Evolutionary conservation across 2,329 filamentous ascomycete genomes (phyloP).

Genomic region (Botrytis fabae): DNA sequence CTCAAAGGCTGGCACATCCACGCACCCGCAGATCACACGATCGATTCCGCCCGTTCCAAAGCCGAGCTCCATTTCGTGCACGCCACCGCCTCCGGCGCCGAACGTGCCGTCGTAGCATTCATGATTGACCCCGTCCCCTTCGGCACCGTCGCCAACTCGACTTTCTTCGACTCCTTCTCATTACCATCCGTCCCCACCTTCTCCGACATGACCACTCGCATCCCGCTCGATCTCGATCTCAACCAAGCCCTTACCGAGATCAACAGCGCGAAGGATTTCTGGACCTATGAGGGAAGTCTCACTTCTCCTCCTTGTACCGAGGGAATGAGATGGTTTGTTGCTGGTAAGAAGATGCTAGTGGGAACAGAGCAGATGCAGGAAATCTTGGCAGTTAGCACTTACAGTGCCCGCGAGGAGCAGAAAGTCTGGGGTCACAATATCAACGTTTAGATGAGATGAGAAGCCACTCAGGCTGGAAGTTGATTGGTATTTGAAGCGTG

Average conservation of each 20-base stretch:
- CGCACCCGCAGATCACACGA: constrained; percentile 50
- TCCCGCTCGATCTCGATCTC: background rate
- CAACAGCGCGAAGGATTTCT: constrained; percentile 47
- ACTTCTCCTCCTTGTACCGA: constrained; percentile 51
- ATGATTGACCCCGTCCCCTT: constrained; percentile 45
- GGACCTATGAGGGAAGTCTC: constrained; percentile 51
- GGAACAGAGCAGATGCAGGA: constrained; percentile 43
- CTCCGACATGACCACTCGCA: background rate
- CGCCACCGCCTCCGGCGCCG: constrained; percentile 45
- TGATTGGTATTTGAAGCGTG: background rate
- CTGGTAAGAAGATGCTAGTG: constrained; percentile 45
- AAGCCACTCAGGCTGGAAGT: background rate
- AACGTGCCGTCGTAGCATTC: constrained; percentile 49
- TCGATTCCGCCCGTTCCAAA: constrained; percentile 46
- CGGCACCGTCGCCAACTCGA: constrained; percentile 1
- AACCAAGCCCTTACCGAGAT: constrained; percentile 43
- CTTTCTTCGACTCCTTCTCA: constrained; percentile 1
- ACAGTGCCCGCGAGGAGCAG: constrained; percentile 6
- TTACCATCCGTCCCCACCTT: background rate
- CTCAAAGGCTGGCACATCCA: constrained; percentile 54
- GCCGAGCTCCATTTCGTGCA: constrained; percentile 54
- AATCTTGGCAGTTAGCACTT: constrained; percentile 3
- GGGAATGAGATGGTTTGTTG: constrained; percentile 49
- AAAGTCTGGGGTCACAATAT: constrained; percentile 8
- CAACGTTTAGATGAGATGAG: background rate